Conservation (phyloP, 2,329 filamentous ascomycete genomes). For the Colletotrichum lupini region DNA sequence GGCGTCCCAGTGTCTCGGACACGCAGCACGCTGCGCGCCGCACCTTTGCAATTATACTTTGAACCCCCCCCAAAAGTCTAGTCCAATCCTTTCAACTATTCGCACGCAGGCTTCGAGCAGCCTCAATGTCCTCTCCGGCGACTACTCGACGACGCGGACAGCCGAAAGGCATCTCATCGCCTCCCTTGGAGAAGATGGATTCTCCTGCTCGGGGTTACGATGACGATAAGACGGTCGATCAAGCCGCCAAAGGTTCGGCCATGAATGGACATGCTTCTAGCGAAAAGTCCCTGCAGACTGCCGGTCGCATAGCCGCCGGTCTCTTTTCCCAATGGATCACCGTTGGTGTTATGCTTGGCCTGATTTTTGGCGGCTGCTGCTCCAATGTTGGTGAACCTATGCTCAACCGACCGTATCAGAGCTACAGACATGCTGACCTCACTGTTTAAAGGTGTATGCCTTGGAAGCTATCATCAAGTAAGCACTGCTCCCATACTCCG, state of each 20-base stretch:
- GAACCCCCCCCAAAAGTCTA: constrained; percentile 2
- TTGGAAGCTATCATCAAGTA: constrained; percentile 95
- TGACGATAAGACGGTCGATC: neutral
- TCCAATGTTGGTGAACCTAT: constrained; percentile 75
- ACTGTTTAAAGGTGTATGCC: constrained; percentile 80
- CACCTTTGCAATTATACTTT: neutral
- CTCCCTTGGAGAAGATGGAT: constrained; percentile 31
- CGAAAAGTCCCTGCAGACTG: constrained; percentile 35
- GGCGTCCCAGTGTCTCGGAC: neutral
- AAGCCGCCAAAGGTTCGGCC: neutral
- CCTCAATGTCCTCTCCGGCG: constrained; percentile 56
- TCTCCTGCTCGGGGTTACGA: neutral
- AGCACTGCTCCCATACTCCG: constrained; percentile 49
- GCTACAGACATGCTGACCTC: neutral
- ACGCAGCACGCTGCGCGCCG: neutral
- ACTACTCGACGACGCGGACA: constrained; percentile 53
- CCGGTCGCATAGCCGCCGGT: constrained; percentile 65
- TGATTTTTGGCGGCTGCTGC: constrained; percentile 97
- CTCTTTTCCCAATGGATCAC: constrained; percentile 73
- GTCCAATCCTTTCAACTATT: neutral
- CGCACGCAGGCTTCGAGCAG: constrained; percentile 13
- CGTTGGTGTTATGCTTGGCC: constrained; percentile 75
- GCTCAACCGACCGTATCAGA: neutral
- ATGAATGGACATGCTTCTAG: constrained; percentile 7
- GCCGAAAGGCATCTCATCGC: constrained; percentile 36